Evolutionary conservation across 257 asterid species (phyloP), one percentile per base, ranked within the genome.

Genomic region (Rhazya stricta): DNA sequence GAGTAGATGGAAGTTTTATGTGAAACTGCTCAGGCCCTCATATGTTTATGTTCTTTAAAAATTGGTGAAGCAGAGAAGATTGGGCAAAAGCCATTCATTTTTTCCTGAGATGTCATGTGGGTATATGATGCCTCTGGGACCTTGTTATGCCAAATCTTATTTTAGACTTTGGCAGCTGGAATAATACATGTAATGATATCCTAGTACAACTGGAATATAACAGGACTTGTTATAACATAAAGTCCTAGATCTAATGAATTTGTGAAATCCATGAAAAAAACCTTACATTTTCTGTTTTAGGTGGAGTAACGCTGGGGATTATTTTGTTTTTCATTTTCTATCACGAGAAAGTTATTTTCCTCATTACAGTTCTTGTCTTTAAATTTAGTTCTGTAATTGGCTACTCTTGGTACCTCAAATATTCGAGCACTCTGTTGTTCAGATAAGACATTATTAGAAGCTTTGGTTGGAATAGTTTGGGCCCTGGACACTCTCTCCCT

Each of bases 261-360:
- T 62, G 68, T 62, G 10, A 36, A 54, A 62, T 62, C 68, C 68
- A 62, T 32, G n/a, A 16, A 62, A 62, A n/a, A 62, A 62, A 16
- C 9, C 23, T 32, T 9, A 11, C 67, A 60, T 60, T 13, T 29
- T 8, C n/a, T 27, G 48, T 46, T 15, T 67, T 42, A 16, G 23
- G 27, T 72, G 6, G 36, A 18, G 45, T 70, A 16, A 5, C 25
- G 1, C n/a, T 25, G 72, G 21, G 54, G 46, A 12, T 25, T 48
- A n/a, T 45, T 19, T 23, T 12, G 9, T 18, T 36, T 6, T 66
- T 53, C 12, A 7, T 21, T n/a, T 23, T 29, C 2, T 16, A 8
- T 66, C 18, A 23, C 6, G 18, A 70, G 56, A 48, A 30, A 21
- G 13, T 48, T 34, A 10, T 3, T 9, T 58, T 27, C 51, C 58